Base-by-base conservation (phyloP, 2,329 filamentous ascomycete genomes). In the Verticillium tricorpus region DNA sequence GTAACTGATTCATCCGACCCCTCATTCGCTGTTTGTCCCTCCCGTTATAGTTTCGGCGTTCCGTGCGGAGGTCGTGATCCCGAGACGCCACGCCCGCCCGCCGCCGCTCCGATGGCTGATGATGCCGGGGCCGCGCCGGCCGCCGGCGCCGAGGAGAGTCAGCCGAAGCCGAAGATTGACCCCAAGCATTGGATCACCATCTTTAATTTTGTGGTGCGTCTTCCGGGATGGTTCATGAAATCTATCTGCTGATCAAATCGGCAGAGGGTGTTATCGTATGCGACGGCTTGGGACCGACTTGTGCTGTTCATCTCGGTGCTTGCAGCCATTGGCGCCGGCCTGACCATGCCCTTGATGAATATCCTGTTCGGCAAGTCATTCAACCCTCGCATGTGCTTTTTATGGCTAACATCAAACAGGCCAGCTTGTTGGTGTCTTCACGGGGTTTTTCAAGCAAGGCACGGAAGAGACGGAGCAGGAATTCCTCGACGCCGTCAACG, bases 321-420 rank as follows among this genome's bases (percentile, higher is more conserved):
- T 5, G 72, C 73, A 2, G 75, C 74, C 39, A 64, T 76, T 31
- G 71, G 72, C 4, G 72, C 73, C 2, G 74, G 74, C 0, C 62
- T 71, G 2, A 68, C 71, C 2, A 60, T 78, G 60, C 73, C 76
- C 5, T 57, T 78, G 37, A 76, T 78, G 69, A 76, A 74, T 57
- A 64, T 78, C 31, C 69, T 78, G 14, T 73, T 78, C 56, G 75
- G 75, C 64, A 62, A 32, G 62, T 14, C 5, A 34, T 25, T 62
- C 4, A 8, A 31, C 7, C 7, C 0, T 3, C 17, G 0, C 25
- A 14, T 17, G 4, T 54, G 2, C 8, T 8, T 45, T 3, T 11
- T 17, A 11, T 17, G 3, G 7, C 39, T 65, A 3, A 62, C 56
- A 22, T 3, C 11, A 1, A 11, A 6, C 15, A 52, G 69, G 70